Evolutionary conservation across 208 protist genomes (phyloP).

Genomic region (Trypanosoma melophagium): DNA sequence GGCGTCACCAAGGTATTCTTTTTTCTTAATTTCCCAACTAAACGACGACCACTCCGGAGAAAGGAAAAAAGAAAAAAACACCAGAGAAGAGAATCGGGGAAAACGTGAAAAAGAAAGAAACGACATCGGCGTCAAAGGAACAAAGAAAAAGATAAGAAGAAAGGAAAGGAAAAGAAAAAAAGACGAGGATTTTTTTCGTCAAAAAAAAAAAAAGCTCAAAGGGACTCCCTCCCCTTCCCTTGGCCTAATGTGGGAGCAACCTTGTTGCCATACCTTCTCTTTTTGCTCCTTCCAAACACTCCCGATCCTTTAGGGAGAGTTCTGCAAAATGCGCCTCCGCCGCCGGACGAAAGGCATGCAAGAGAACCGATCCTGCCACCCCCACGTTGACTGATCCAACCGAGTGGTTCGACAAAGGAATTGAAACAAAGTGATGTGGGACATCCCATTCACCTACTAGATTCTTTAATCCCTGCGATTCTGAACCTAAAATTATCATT

Average conservation of each 20-base stretch:
- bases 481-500: conserved; percentile 79
- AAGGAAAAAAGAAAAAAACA: conserved; percentile 25
- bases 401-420: conserved; percentile 67
- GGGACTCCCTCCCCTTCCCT: too few relatives aligned
- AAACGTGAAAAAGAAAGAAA: too few relatives aligned
- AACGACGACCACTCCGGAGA: conserved; percentile 70
- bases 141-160: too few relatives aligned
- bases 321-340: conserved; percentile 48
- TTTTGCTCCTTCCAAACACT: not conserved
- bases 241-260: too few relatives aligned
- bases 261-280: not conserved
- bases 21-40: conserved; percentile 59
- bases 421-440: conserved; percentile 57
- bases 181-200: too few relatives aligned
- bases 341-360: conserved; percentile 63
- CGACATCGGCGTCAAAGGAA: too few relatives aligned
- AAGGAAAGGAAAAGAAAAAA: too few relatives aligned
- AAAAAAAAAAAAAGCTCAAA: too few relatives aligned
- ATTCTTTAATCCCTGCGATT: conserved; percentile 59
- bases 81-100: conserved; percentile 13
- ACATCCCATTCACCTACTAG: conserved; percentile 58
- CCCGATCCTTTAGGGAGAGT: not conserved
- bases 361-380: conserved; percentile 73
- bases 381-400: conserved; percentile 83
- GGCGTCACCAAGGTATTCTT: too few relatives aligned